Evolutionary conservation across 192 early-diverging fungal species (phyloP), one percentile per base, ranked within the genome.

Genomic region (Piromyces finnis): DNA sequence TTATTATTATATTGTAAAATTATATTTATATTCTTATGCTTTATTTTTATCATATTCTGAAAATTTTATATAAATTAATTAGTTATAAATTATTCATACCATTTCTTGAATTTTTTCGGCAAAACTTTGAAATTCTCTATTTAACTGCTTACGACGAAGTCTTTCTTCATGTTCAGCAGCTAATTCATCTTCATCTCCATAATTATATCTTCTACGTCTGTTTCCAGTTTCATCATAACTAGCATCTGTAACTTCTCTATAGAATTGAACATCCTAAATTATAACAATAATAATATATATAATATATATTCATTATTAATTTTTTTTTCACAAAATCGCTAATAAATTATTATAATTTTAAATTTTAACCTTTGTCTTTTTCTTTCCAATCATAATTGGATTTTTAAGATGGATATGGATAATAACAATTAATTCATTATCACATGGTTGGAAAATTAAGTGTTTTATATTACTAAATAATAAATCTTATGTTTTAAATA

Each of bases 111-210:
- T 95, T 85, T 93, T 93, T 85, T 96, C 91, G 1, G 95, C 91
- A 89, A 98, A 99, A 79, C 85, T 83, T 83, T 95, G 92, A 80
- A 99, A 98, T 84, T 98, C 97, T 82, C 91, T 91, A 88, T 99
- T 98, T 51, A 99, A 86, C 77, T 88, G 85, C 36, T 87, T 88
- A 77, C 97, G 91, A 39, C 94, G 92, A 51, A 92, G 88, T 78
- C 96, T 89, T 83, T 98, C 97, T 84, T 98, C 97, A 83, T 97
- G 93, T 86, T 99, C 98, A 29, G 93, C 92, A 29, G 94, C 93
- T 81, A 98, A 87, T 85, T 99, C 98, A 87, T 99, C 98, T 84
- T 99, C 98, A 84, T 99, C 98, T 80, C 96, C 97, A 82, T 98
- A 97, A 79, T 93, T 92, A 82, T 91, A 88, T 83, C 89, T 89